Conservation (phyloP, 2,329 filamentous ascomycete species). For the Pseudogymnoascus sp. region DNA sequence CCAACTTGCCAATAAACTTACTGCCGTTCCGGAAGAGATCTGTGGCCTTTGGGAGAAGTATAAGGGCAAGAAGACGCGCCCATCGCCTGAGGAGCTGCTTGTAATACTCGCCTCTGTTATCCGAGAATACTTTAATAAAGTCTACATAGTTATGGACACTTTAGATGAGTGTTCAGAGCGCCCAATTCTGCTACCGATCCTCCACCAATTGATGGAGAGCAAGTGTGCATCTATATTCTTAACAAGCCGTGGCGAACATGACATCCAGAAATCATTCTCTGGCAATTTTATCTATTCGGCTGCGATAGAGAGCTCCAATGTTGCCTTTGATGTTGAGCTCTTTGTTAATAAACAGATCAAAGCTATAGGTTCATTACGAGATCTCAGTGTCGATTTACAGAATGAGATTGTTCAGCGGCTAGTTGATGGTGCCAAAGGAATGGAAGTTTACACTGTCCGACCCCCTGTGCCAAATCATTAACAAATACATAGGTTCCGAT, state of each 20-base stretch:
- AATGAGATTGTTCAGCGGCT: constrained; percentile 15
- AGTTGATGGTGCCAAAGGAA: constrained; percentile 16
- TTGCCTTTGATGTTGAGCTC: neutral
- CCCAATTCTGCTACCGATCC: neutral
- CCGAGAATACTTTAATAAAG: neutral
- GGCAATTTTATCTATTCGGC: neutral
- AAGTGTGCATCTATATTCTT: neutral
- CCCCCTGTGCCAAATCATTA: neutral
- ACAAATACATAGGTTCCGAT: constrained; percentile 21
- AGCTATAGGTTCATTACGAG: neutral
- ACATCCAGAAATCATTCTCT: neutral
- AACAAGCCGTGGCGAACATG: neutral
- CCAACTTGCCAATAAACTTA: neutral
- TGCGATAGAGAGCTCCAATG: neutral
- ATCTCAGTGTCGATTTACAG: constrained; percentile 9
- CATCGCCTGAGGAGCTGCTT: neutral
- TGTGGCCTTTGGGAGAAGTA: neutral
- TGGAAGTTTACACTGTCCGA: constrained; percentile 11
- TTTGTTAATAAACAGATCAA: neutral
- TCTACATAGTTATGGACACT: neutral
- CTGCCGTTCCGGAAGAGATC: neutral
- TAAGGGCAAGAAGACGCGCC: neutral
- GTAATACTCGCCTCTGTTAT: neutral
- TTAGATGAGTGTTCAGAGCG: neutral
- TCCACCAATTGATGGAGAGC: neutral